Conservation (phyloP, 768 basidiomycete genomes). For the Pisolithus microcarpus region DNA sequence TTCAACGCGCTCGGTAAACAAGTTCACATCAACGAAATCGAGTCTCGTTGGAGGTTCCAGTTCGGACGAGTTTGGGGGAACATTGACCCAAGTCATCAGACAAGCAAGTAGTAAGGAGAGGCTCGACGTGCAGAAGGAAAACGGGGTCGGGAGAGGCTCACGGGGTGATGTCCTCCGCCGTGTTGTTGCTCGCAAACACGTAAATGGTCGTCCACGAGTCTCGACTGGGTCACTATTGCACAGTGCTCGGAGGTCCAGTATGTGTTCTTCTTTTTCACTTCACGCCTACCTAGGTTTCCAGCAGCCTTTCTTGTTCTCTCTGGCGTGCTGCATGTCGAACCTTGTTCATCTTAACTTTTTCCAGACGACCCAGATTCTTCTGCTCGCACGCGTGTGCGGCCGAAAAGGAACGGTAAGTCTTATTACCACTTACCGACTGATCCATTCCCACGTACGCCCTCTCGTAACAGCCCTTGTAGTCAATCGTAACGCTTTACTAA, state of each 20-base stretch:
- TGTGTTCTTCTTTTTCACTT: conserved; percentile 5
- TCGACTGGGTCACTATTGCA: conserved; percentile 8
- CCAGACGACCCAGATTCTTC: conserved; percentile 1
- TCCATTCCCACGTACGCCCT: background rate
- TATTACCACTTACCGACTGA: background rate
- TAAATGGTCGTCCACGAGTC: conserved; percentile 6
- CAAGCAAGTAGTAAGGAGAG: conserved; percentile 1
- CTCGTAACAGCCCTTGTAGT: conserved; percentile 10
- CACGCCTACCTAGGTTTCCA: background rate
- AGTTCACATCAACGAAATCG: background rate
- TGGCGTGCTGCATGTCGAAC: background rate
- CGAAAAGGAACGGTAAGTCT: conserved; percentile 12
- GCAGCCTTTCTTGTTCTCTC: background rate
- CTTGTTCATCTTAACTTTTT: background rate
- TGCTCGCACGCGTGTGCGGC: conserved; percentile 12
- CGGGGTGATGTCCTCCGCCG: background rate
- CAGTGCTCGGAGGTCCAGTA: conserved; percentile 15
- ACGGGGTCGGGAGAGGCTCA: background rate
- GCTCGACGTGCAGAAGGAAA: background rate
- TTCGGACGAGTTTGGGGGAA: conserved; percentile 7
- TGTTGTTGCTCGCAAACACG: background rate
- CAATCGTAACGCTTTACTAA: conserved; percentile 4
- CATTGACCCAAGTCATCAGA: conserved; percentile 14
- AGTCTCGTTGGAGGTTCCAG: conserved; percentile 8
- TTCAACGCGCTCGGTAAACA: background rate